Evolutionary conservation across 1,284 basidiomycete species (phyloP).

Genomic region (Sphaerobolus stellatus): DNA sequence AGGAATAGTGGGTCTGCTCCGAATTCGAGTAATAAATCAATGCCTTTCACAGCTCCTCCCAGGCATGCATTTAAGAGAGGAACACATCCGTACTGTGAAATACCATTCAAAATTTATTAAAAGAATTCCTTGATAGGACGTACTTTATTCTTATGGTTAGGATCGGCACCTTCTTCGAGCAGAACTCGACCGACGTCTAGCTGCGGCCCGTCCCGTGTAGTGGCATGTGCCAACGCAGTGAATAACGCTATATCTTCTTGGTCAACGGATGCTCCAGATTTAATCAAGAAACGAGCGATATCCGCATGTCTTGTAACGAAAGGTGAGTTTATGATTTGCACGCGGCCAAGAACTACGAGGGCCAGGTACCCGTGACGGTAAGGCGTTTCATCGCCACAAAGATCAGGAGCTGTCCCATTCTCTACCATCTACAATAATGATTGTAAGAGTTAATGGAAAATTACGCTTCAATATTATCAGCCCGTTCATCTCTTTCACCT

Average conservation of each 20-base stretch:
- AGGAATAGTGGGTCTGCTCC: slow-evolving; percentile 45
- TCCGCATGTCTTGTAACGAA: slow-evolving; percentile 31
- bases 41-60: slow-evolving; percentile 30
- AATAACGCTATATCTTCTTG: slow-evolving; percentile 46
- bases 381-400: slow-evolving; percentile 45
- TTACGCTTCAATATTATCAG: slow-evolving; percentile 13
- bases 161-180: slow-evolving; percentile 43
- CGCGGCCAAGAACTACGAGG: slow-evolving; percentile 43
- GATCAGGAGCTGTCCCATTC: slow-evolving; percentile 39
- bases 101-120: not conserved
- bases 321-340: slow-evolving; percentile 28
- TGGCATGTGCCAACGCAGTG: slow-evolving; percentile 50
- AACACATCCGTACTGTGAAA: slow-evolving; percentile 43
- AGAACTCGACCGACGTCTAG: slow-evolving; percentile 38
- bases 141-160: slow-evolving; percentile 38
- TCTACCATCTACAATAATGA: slow-evolving; percentile 35
- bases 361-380: slow-evolving; percentile 48
- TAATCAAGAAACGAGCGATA: slow-evolving; percentile 43
- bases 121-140: not conserved
- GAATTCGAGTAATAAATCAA: slow-evolving; percentile 51
- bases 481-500: slow-evolving; percentile 36
- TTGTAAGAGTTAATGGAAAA: not conserved
- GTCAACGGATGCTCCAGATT: slow-evolving; percentile 42
- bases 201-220: slow-evolving; percentile 30
- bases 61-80: slow-evolving; percentile 41